Percentiles rank a stretch among this genome's conserved stretches.
Conservation (phyloP, 2,329 filamentous ascomycete genomes). For the Xylaria sp. region DNA sequence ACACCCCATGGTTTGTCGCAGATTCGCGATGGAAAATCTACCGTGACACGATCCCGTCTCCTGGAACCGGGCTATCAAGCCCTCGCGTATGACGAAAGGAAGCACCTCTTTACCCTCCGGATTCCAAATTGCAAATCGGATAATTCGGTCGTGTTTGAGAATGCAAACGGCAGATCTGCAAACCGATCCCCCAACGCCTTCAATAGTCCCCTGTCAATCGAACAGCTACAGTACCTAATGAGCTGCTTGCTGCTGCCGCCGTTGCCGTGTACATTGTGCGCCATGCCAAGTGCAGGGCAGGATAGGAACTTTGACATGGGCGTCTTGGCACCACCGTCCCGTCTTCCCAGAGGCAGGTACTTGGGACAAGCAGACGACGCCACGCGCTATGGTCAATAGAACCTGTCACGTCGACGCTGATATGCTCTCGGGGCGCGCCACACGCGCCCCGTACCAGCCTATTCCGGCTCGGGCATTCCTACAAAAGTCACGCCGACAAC, state of each 20-base stretch:
- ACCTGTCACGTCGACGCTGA: background rate
- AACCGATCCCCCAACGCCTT: background rate
- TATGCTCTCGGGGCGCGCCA: background rate
- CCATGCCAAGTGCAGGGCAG: background rate
- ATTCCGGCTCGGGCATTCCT: background rate
- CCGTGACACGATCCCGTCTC: slow-evolving; percentile 24
- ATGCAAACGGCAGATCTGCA: background rate
- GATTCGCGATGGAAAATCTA: slow-evolving; percentile 27
- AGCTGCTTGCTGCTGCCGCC: no score
- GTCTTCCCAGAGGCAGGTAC: background rate
- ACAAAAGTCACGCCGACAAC: background rate
- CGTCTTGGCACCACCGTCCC: background rate
- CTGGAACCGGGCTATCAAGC: slow-evolving; percentile 21
- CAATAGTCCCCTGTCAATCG: background rate
- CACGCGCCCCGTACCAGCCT: no score
- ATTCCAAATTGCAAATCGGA: background rate
- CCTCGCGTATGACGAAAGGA: slow-evolving; percentile 12
- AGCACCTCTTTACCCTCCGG: background rate
- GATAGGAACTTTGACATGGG: no score
- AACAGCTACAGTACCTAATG: no score
- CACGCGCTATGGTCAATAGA: background rate
- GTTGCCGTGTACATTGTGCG: slow-evolving; percentile 26
- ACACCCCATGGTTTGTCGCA: slow-evolving; percentile 26
- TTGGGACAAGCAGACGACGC: background rate
- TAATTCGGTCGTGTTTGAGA: background rate